Conservation (phyloP, 345 rosid species). For the Atalantia buxifolia region DNA sequence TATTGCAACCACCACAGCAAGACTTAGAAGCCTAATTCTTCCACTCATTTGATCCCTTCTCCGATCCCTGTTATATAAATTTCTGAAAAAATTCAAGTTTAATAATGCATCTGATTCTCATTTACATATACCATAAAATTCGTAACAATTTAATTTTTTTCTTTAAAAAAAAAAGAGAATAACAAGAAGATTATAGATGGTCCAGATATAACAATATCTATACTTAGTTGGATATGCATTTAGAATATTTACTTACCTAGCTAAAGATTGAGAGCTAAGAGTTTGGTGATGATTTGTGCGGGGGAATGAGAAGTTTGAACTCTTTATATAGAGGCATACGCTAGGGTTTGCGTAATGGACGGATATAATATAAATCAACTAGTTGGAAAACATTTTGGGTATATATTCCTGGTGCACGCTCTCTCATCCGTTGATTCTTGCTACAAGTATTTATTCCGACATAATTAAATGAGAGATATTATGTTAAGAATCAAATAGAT, state of each 20-base stretch:
- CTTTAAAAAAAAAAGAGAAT: too few relatives aligned
- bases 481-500: too few relatives aligned
- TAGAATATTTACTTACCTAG: neutral
- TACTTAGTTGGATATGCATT: neutral
- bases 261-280: neutral
- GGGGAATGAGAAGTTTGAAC: neutral
- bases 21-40: slow-evolving; percentile 22
- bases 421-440: too few relatives aligned
- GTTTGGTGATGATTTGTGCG: neutral
- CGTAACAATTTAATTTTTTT: too few relatives aligned
- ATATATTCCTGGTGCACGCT: neutral
- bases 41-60: neutral
- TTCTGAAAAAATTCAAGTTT: neutral
- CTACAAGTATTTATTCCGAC: too few relatives aligned
- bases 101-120: neutral
- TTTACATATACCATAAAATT: too few relatives aligned
- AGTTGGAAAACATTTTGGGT: neutral
- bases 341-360: neutral
- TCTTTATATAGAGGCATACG: neutral
- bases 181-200: neutral
- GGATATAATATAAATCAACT: neutral
- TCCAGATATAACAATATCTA: neutral
- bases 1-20: slow-evolving; percentile 15
- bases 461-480: too few relatives aligned
- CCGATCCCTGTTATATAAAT: neutral